These are phyloP conservation scores for Xylaria sp. DNA, from an alignment of 2,329 filamentous ascomycete genomes.

Conservation along the genomic window DNA sequence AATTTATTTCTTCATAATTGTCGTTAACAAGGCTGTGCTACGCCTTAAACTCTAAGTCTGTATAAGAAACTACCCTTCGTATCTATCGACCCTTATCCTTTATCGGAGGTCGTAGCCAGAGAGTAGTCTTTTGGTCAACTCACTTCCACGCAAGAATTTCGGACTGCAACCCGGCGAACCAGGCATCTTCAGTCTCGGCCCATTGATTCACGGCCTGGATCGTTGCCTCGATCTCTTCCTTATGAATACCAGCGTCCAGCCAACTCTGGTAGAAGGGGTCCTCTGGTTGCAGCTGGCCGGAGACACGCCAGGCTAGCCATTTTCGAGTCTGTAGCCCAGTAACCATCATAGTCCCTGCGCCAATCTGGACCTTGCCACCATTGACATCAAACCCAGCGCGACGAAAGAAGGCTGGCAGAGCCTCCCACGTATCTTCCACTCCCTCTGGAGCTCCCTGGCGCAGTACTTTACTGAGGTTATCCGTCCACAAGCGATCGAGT, in stretches of 20 bases:
- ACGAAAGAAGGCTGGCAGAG: conserved; percentile 50
- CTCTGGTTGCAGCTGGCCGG: conserved; percentile 44
- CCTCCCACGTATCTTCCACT: conserved; percentile 39
- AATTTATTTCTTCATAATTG: not conserved
- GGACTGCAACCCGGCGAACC: conserved; percentile 51
- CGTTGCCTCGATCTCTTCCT: conserved; percentile 52
- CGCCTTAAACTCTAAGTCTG: no score
- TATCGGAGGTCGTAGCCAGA: no score
- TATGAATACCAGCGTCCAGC: conserved; percentile 51
- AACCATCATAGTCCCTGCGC: conserved; percentile 48
- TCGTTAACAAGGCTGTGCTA: no score
- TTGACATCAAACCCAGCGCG: conserved; percentile 48
- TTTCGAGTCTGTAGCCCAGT: conserved; percentile 44
- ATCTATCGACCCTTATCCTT: no score
- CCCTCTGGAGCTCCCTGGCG: conserved; percentile 36
- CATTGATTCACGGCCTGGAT: conserved; percentile 48
- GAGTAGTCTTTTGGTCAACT: not conserved
- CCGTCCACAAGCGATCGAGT: conserved; percentile 49
- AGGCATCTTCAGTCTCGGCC: conserved; percentile 54
- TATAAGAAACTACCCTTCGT: no score
- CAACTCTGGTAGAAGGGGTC: conserved; percentile 52
- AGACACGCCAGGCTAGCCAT: conserved; percentile 46
- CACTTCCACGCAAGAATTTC: conserved; percentile 57
- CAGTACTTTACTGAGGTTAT: conserved; percentile 42
- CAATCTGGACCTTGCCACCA: conserved; percentile 44